Percentiles rank a stretch among this genome's conserved stretches.
Conservation (phyloP, 2,329 filamentous ascomycete species). For the Cordyceps cicadae region DNA sequence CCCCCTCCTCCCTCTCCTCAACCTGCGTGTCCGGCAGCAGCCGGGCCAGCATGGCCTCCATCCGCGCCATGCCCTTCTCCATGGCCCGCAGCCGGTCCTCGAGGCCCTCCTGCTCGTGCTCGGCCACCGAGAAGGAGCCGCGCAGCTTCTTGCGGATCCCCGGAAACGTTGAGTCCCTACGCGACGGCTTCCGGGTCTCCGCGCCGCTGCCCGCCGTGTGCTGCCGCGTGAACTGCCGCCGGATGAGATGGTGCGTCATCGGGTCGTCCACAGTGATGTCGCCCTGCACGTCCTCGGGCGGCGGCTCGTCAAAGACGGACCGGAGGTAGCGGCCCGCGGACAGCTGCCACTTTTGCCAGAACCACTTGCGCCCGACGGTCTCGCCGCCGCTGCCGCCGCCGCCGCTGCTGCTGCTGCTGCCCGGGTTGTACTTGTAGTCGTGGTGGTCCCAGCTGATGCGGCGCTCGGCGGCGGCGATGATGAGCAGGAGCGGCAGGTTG, state of each 20-base stretch:
- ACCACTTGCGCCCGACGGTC: slow-evolving; percentile 31
- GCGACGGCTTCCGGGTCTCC: slow-evolving; percentile 26
- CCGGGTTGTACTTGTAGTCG: slow-evolving; percentile 13
- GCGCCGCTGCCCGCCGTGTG: slow-evolving; percentile 25
- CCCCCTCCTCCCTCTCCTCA: slow-evolving; percentile 19
- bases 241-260: slow-evolving; percentile 49
- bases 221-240: slow-evolving; percentile 45
- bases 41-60: slow-evolving; percentile 38
- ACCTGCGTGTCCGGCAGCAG: slow-evolving; percentile 24
- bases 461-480: slow-evolving; percentile 65
- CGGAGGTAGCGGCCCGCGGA: slow-evolving; percentile 65
- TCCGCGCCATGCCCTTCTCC: slow-evolving; percentile 40
- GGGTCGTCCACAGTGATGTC: slow-evolving; percentile 53
- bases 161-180: slow-evolving; percentile 51
- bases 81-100: slow-evolving; percentile 37
- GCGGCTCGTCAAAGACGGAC: slow-evolving; percentile 63
- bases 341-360: slow-evolving; percentile 62
- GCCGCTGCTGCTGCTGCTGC: slow-evolving; percentile 13
- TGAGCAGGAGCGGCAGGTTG: slow-evolving; percentile 65
- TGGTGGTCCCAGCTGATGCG: slow-evolving; percentile 49
- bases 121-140: slow-evolving; percentile 38
- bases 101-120: slow-evolving; percentile 35
- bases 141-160: slow-evolving; percentile 40
- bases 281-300: slow-evolving; percentile 51
- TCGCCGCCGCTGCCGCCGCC: slow-evolving; percentile 13